A percentile compares a stretch with the other conserved stretches of the same genome.
These are phyloP conservation scores for Bombardia bombarda DNA, from an alignment of 495 filamentous ascomycete genomes.

Conservation along the genomic window DNA sequence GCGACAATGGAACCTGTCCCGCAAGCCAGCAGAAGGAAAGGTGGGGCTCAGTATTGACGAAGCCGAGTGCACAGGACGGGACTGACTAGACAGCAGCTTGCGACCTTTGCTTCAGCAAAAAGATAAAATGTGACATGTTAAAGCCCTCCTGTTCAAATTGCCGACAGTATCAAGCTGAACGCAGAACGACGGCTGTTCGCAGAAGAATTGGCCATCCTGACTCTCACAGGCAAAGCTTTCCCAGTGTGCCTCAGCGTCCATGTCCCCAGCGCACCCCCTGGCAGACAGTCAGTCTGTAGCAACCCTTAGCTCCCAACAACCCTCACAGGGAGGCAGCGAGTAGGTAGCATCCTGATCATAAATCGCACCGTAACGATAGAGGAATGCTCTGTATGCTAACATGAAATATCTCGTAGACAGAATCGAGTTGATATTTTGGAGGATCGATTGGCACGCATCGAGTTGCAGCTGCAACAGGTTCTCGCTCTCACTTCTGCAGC, in stretches of 20 bases:
- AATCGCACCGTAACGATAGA: background rate
- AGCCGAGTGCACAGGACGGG: background rate
- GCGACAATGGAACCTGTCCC: background rate
- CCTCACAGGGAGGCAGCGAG: no score
- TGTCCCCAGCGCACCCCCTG: no score
- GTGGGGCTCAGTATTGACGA: background rate
- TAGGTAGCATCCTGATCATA: no score
- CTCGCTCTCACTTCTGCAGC: conserved; percentile 2
- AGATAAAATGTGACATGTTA: conserved; percentile 27
- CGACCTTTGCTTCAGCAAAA: conserved; percentile 28
- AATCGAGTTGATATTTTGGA: conserved; percentile 12
- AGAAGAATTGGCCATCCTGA: background rate
- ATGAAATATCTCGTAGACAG: no score
- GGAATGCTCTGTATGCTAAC: background rate
- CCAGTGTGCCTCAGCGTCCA: no score
- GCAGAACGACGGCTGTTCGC: conserved; percentile 21
- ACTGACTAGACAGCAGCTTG: conserved; percentile 8
- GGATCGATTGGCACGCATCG: conserved; percentile 23
- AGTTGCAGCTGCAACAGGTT: conserved; percentile 23
- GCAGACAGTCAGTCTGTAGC: background rate
- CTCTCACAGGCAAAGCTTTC: no score
- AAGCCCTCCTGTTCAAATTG: conserved; percentile 28
- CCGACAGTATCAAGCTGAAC: conserved; percentile 20
- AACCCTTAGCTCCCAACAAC: background rate
- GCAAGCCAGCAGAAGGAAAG: background rate